Evolutionary conservation across 306 rosid genomes (phyloP), one percentile per base, ranked within the genome.

Genomic region (Gynostemma pentaphyllum): DNA sequence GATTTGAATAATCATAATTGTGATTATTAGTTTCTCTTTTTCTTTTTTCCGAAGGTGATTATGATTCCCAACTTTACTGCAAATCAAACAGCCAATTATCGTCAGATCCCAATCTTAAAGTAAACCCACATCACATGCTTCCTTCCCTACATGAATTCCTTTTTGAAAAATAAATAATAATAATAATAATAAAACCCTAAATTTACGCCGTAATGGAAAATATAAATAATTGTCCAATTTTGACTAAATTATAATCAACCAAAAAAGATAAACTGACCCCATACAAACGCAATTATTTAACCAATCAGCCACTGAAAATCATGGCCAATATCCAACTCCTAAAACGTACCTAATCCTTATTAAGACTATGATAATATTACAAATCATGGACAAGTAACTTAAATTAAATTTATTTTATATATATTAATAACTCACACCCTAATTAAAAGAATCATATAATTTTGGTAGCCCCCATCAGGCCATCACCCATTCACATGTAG

Each of bases 361-460:
- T 60, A 36, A 36, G 21, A 39, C 37, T 32, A 13, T 39, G 21
- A 60, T 21, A 39, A 60, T 60, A 39, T 0, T 37, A 60, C 48
- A 14, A 39, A 21, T 1, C 36, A 21, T 13, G 32, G 16, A 10
- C 14, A 16, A 26, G 13, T 54, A 32, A 32, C n/a, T 5, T 19
- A 10, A 39, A 37, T 0, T 5, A 5, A 39, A 39, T 30, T 22
- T 14, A 37, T 13, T 39, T 5, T 13, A 60, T 36, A 34, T 21
- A 57, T 19, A 5, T 57, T 15, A 19, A 6, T 21, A 28, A 57
- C 46, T 57, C 64, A 57, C 24, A 56, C 11, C 18, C 11, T 57
- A 57, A 57, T 57, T 57, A 36, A 57, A 56, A 57, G 64, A 57
- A 57, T 57, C 27, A 12, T 45, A 57, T 39, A 13, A 60, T 60